Base-by-base conservation (phyloP, 192 early-diverging fungal genomes). In the Mortierella antarctica region DNA sequence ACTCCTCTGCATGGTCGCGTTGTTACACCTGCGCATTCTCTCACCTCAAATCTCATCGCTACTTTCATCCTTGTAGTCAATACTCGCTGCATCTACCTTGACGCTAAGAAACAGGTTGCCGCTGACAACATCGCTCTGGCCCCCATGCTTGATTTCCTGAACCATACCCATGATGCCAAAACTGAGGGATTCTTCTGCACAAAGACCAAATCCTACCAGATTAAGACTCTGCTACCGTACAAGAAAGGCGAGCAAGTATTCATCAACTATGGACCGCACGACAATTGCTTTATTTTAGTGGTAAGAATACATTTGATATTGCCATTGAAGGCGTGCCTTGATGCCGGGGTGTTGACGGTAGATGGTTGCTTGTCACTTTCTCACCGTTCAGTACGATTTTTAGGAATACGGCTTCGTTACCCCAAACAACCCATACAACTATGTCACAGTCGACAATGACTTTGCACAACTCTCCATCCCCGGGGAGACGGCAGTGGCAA, bases 141-240 rank as follows among this genome's bases (percentile, higher is more conserved):
- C 41, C 93, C 93, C 6, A 83, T 93, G 60, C 83, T 94, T 13
- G 93, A 94, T 84, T 88, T 94, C 18, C 88, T 94, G 49, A 94
- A 94, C 73, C 93, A 94, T 85, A 87, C 85, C 47, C 73, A 68
- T 20, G 74, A 85, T 21, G 91, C 90, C 44, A 84, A 86, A 86
- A 87, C 86, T 21, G 83, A 86, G 46, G 85, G 86, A 23, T 79
- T 74, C 50, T 87, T 83, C 54, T 87, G 88, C 68, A 42, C 64
- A n/a, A 63, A 74, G 49, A 82, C 80, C 17, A 72, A 88, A 56
- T 87, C 85, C n/a, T 94, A 91, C 80, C 85, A 89, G 39, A 93
- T 94, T 62, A 86, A 70, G 48, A 92, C 92, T 13, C 66, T 88
- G 13, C 74, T 76, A 4, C 74, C 87, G 6, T 92, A 90, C 73